phyloP scores from a whole-genome alignment of 345 rosid genomes.

The Syzygium aromaticum region DNA sequence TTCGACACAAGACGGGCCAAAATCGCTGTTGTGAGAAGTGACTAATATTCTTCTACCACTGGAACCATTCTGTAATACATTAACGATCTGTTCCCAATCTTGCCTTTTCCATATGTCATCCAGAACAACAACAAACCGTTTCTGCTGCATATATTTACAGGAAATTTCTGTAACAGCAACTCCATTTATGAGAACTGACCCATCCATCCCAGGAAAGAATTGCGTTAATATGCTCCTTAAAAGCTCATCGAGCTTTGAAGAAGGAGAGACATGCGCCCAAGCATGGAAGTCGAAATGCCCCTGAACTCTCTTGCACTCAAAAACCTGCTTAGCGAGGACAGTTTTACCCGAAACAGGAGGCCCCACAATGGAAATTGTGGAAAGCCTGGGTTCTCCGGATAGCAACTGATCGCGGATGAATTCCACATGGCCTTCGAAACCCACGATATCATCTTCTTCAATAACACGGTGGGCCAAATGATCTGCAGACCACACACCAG shows the following conservation, averaged over 20 bases:
- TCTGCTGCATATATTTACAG: background rate
- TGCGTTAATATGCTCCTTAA: background rate
- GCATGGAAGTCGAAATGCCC: background rate
- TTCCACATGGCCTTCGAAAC: background rate
- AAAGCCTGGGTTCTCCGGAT: background rate
- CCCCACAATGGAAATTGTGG: constrained; percentile 3
- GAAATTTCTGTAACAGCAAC: background rate
- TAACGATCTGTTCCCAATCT: background rate
- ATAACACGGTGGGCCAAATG: background rate
- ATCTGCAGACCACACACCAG: background rate
- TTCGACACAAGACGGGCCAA: background rate
- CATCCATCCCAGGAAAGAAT: background rate
- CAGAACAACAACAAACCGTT: background rate
- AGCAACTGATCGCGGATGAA: constrained; percentile 2
- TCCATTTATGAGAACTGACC: background rate
- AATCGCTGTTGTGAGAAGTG: background rate
- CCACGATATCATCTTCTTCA: constrained; percentile 1
- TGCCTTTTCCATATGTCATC: constrained; percentile 3
- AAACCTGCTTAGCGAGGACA: constrained; percentile 2
- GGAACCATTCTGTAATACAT: background rate
- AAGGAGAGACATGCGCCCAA: constrained; percentile 5
- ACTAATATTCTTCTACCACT: background rate
- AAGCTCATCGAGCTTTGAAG: background rate
- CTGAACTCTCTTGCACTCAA: constrained; percentile 3
- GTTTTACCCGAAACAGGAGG: constrained; percentile 15